Evolutionary conservation across 2,329 filamentous ascomycete species (phyloP), one percentile per base, ranked within the genome.

Genomic region (Trichoderma sp.): DNA sequence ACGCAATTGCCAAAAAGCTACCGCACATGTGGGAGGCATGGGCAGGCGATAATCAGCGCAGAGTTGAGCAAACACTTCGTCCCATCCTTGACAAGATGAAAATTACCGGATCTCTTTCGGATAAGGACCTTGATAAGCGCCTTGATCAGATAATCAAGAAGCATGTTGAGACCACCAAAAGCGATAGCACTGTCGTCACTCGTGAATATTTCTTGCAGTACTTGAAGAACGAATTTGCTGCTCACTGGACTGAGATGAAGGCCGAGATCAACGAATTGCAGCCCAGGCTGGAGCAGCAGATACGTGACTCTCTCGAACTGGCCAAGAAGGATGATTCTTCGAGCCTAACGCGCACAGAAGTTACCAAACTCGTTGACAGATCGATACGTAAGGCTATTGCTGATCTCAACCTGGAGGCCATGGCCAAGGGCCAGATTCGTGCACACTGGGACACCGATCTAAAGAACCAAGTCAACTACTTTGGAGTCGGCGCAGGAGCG

Each of bases 401-500:
- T 5, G 79, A 84, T 43, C 78, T 80, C 24, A 83, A 84, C 66
- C 79, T 88, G 2, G 80, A 83, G 60, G 82, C 82, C 3, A 74
- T 85, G 43, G 82, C 84, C 31, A 79, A 80, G 33, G 82, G 82
- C 66, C 79, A 82, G 63, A 85, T 88, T 63, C 80, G 81, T 35
- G 76, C 78, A 43, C 77, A 83, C 72, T 83, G 81, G 76, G 79
- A 82, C 55, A 74, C 76, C 0, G 77, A 83, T 29, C 79, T 89
- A 29, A 79, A 79, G 68, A 81, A 84, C 65, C 85, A 86, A 68
- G 82, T 94, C 79, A 97, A 97, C 81, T 94, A 90, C 80, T 91
- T 97, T 74, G 85, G 86, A 3, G 75, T 80, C 1, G 88, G 88
- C 5, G 81, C 89, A 21, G 93, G 92, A 5, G 92, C 92, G 1